phyloP scores from a whole-genome alignment of 2,329 filamentous ascomycete species.

The Diaporthe sp. region DNA sequence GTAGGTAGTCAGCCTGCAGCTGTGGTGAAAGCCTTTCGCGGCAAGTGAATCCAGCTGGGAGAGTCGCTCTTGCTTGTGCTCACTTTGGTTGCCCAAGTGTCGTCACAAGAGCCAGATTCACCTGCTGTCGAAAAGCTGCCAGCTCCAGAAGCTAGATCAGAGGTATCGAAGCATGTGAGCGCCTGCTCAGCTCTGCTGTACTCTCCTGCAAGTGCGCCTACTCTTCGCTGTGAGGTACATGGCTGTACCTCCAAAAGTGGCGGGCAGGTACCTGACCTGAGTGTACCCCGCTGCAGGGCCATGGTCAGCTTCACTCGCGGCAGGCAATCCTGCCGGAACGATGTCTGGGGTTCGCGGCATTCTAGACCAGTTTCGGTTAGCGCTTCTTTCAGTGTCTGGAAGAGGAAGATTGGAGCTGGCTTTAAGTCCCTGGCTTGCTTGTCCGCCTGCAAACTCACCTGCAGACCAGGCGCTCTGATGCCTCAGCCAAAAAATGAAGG shows the following conservation, averaged over 20 bases:
- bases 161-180: constrained; percentile 22
- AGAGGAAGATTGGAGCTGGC: not conserved
- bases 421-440: not conserved
- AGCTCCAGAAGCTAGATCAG: constrained; percentile 21
- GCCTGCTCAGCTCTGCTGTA: not conserved
- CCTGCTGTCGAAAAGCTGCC: constrained; percentile 15
- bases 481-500: not conserved
- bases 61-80: constrained; percentile 7
- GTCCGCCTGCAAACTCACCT: not conserved
- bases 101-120: not conserved
- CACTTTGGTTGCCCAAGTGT: not conserved
- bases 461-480: not conserved
- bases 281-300: not conserved
- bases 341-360: not conserved
- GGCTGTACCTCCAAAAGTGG: not conserved
- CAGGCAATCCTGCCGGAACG: not conserved
- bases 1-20: not conserved
- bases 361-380: not conserved
- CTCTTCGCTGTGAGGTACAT: not conserved
- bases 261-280: not conserved
- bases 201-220: not conserved
- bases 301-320: not conserved
- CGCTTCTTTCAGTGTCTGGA: not conserved
- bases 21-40: not conserved
- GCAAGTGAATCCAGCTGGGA: constrained; percentile 8